Evolutionary conservation across 129 eudicot species (phyloP).

Genomic region (Lactuca sativa): DNA sequence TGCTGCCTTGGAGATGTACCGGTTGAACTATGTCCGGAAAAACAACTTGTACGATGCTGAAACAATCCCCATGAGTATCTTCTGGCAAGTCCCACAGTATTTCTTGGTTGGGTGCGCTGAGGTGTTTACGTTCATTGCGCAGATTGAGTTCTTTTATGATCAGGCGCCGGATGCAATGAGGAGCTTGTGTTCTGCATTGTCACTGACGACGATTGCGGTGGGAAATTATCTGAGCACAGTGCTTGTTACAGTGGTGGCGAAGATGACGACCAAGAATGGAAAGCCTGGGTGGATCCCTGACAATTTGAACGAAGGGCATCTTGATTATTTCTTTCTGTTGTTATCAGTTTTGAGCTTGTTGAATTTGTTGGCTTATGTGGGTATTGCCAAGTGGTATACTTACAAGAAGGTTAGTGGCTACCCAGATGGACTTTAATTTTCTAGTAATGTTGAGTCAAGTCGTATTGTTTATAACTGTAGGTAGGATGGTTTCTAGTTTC

Average conservation of each 20-base stretch:
- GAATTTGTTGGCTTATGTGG: slow-evolving; percentile 59
- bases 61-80: slow-evolving; percentile 56
- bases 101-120: slow-evolving; percentile 78
- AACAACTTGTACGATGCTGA: slow-evolving; percentile 45
- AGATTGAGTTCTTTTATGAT: slow-evolving; percentile 66
- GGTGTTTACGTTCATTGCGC: slow-evolving; percentile 66
- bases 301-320: slow-evolving; percentile 65
- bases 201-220: slow-evolving; percentile 47
- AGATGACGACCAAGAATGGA: slow-evolving; percentile 46
- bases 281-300: slow-evolving; percentile 70
- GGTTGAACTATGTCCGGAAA: slow-evolving; percentile 45
- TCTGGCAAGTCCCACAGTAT: slow-evolving; percentile 85
- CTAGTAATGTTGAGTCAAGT: not conserved
- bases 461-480: not conserved
- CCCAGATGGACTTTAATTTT: slow-evolving; percentile 9
- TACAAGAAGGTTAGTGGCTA: slow-evolving; percentile 53
- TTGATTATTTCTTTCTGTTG: slow-evolving; percentile 55
- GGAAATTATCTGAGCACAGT: slow-evolving; percentile 58
- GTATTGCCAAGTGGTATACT: slow-evolving; percentile 55
- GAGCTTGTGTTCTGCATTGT: slow-evolving; percentile 66
- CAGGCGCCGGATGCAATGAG: slow-evolving; percentile 85
- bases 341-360: slow-evolving; percentile 48
- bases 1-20: slow-evolving; percentile 53
- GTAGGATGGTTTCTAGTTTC: slow-evolving; percentile 11
- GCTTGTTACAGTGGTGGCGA: slow-evolving; percentile 46